Conservation (phyloP, 225 moss, liverwort and hornwort species). For the Thuidium tamariscinum region DNA sequence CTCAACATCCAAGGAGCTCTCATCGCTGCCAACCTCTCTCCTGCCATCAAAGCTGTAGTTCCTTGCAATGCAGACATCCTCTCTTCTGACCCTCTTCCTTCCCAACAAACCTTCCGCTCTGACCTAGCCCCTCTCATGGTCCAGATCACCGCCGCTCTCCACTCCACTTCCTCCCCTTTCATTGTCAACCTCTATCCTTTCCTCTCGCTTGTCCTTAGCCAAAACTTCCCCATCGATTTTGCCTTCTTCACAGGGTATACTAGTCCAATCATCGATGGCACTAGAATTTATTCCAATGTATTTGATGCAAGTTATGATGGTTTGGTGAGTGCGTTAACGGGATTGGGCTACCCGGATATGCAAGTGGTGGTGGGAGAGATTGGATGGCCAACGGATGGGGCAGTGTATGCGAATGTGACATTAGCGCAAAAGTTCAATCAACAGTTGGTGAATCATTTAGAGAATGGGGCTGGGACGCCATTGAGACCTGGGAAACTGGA, state of each 20-base stretch:
- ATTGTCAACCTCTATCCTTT: constrained; percentile 71
- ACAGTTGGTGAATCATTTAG: constrained; percentile 50
- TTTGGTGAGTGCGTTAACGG: constrained; percentile 36
- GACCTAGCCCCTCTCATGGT: constrained; percentile 49
- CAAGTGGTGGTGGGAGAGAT: constrained; percentile 57
- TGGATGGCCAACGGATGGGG: constrained; percentile 86
- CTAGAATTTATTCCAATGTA: constrained; percentile 34
- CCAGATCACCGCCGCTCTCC: constrained; percentile 8
- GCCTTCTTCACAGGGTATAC: constrained; percentile 44
- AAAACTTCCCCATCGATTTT: constrained; percentile 47
- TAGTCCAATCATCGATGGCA: constrained; percentile 1
- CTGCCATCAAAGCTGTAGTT: constrained; percentile 39
- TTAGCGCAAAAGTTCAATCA: constrained; percentile 63
- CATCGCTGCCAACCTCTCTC: constrained; percentile 8
- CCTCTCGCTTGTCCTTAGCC: constrained; percentile 43
- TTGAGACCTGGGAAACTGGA: constrained; percentile 48
- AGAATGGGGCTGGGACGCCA: constrained; percentile 45
- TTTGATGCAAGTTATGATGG: constrained; percentile 81
- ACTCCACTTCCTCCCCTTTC: constrained; percentile 49
- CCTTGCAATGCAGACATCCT: constrained; percentile 83
- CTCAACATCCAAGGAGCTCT: constrained; percentile 56
- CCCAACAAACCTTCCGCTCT: constrained; percentile 31
- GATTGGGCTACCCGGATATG: constrained; percentile 46
- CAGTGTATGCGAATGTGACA: constrained; percentile 19
- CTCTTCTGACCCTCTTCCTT: constrained; percentile 13